Evolutionary conservation across 768 basidiomycete species (phyloP), one percentile per base, ranked within the genome.

Genomic region (Kwoniella shandongensis): DNA sequence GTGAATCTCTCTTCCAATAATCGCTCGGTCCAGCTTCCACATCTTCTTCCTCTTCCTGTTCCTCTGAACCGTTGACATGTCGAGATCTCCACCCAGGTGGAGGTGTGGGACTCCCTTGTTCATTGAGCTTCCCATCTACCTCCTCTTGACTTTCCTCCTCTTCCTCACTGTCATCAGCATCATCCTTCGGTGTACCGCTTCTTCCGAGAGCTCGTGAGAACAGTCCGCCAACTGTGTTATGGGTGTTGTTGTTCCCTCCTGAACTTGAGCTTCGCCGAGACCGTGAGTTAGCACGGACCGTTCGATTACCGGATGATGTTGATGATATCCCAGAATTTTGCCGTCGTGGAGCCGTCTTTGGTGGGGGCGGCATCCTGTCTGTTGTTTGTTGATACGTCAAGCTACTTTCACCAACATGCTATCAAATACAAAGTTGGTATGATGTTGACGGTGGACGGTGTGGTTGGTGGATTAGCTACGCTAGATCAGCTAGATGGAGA

Each of bases 1-100:
- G 47, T 17, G 39, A 36, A 5, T 38, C 29, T 11, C 56, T n/a
- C 22, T 44, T 57, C 57, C 61, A 71, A 29, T 63, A 66, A 57
- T 66, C 69, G 26, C 61, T 61, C 1, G 60, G 62, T 0, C 62
- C 66, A 20, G 58, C 58, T 20, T 64, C 59, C 2, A 27, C 10
- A 8, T 61, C 57, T 1, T 17, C 26, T 41, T 54, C 49, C 35
- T 22, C 36, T 3, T 49, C 59, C 11, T 57, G 46, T 25, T 25
- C 4, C 8, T 46, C 54, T 17, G 40, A 6, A 45, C 27, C 38
- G 38, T 50, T 20, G 12, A 20, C 22, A 35, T 44, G 44, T 27
- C 36, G 46, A 39, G 18, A 30, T 30, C 20, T 49, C 36, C 40
- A 42, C 3, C 47, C 48, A n/a, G 45, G 15, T 25, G 45, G 54